phyloP scores from a whole-genome alignment of 139 green algal species.

The Ulvella scutata region DNA sequence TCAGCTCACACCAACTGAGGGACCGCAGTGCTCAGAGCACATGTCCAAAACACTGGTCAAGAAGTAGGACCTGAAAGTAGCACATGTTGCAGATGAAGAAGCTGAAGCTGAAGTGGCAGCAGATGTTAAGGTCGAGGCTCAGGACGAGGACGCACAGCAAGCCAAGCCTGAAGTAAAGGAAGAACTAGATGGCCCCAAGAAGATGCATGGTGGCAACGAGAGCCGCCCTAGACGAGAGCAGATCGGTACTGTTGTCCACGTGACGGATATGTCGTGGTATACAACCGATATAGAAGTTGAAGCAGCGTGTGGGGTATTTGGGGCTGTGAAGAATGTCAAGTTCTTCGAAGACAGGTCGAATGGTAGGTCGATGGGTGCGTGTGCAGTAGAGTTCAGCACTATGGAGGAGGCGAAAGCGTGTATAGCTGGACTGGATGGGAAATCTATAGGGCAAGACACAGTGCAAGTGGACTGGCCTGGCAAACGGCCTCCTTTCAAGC shows the following conservation, averaged over 20 bases:
- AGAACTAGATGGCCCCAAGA: not conserved
- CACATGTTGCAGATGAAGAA: not conserved
- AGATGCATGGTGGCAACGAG: not conserved
- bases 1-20: no score
- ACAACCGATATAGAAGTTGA: not conserved
- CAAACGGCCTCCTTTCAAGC: not conserved
- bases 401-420: not conserved
- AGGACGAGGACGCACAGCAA: not conserved
- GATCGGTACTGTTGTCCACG: not conserved
- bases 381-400: not conserved
- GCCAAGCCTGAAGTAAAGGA: not conserved
- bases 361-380: not conserved
- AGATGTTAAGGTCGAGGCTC: not conserved
- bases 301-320: not conserved
- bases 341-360: constrained; percentile 3
- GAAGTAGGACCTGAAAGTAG: no score
- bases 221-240: not conserved
- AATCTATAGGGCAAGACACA: not conserved
- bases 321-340: not conserved
- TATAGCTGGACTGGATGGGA: not conserved
- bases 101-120: not conserved
- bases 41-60: no score
- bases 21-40: no score
- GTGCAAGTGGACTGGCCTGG: not conserved
- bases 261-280: not conserved